A percentile compares a stretch with the other conserved stretches of the same genome.
Evolutionary conservation across 1,284 basidiomycete species (phyloP).

Genomic region (Inonotus hispidus): DNA sequence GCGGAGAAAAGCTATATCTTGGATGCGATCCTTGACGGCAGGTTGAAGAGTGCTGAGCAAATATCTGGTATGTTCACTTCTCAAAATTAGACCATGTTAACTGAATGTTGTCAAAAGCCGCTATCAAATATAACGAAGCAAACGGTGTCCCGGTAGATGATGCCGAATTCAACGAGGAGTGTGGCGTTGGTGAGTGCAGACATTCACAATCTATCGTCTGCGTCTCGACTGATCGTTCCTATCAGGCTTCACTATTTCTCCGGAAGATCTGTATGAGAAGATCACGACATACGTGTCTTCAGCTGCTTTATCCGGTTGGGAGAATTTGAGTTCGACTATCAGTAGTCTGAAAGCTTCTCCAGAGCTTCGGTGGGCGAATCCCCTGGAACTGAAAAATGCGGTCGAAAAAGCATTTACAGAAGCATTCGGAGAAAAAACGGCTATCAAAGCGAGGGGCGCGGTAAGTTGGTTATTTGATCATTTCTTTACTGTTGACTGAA

Average conservation of each 20-base stretch:
- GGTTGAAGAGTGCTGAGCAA: constrained; percentile 82
- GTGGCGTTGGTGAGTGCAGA: constrained; percentile 78
- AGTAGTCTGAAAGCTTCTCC: constrained; percentile 66
- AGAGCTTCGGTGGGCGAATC: constrained; percentile 84
- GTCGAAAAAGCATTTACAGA: constrained; percentile 76
- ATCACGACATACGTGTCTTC: constrained; percentile 60
- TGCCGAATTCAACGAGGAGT: constrained; percentile 72
- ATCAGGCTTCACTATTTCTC: constrained; percentile 75
- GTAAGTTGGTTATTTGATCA: constrained; percentile 33
- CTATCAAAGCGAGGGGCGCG: constrained; percentile 67
- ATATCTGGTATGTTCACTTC: constrained; percentile 60
- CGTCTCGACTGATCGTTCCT: neutral
- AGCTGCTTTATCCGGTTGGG: constrained; percentile 64
- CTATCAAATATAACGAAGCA: constrained; percentile 71
- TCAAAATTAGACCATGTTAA: neutral
- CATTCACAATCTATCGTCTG: neutral
- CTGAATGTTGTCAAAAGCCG: constrained; percentile 43
- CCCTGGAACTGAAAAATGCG: constrained; percentile 84
- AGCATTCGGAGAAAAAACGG: constrained; percentile 76
- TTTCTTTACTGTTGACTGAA: neutral
- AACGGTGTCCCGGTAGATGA: constrained; percentile 61
- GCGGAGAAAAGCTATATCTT: constrained; percentile 67
- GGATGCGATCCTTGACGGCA: constrained; percentile 62
- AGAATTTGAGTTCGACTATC: constrained; percentile 64
- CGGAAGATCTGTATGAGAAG: constrained; percentile 59